These are phyloP conservation scores for Crithidia sp. DNA, from an alignment of 208 protist genomes.

Conservation along the genomic window DNA sequence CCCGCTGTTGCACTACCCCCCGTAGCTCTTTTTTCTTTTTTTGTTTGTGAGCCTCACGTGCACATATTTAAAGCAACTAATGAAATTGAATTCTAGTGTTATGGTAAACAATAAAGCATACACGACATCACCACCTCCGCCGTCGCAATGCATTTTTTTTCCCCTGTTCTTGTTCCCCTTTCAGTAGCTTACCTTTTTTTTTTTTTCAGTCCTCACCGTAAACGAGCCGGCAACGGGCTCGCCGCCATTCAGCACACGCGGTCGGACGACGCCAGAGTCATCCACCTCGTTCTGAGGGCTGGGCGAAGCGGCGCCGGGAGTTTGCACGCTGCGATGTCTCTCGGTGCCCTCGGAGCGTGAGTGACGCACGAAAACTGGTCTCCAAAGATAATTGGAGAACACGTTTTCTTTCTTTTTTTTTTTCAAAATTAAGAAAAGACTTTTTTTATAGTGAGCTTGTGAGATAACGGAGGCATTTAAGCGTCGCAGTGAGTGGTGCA, in stretches of 20 bases:
- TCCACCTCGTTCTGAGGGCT: neutral
- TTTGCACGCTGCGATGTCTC: too few species aligned
- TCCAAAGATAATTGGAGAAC: neutral
- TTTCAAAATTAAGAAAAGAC: neutral
- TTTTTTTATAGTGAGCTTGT: too few species aligned
- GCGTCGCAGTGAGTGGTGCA: too few species aligned
- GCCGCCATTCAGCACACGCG: neutral
- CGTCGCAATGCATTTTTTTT: too few species aligned
- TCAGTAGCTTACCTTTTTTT: neutral
- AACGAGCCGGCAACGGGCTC: neutral
- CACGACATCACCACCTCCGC: too few species aligned
- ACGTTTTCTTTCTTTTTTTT: slow-evolving; percentile 14
- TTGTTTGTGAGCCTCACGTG: neutral
- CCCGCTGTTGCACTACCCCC: slow-evolving; percentile 2
- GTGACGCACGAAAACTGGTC: too few species aligned
- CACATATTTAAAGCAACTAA: too few species aligned
- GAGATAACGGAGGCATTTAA: too few species aligned
- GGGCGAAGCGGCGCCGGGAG: too few species aligned
- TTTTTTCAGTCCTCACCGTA: neutral
- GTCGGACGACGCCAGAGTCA: slow-evolving; percentile 13
- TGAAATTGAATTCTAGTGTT: too few species aligned
- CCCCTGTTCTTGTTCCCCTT: neutral
- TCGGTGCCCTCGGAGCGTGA: too few species aligned
- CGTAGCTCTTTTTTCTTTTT: neutral
- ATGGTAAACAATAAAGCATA: too few species aligned